Percentiles rank a stretch among this genome's conserved stretches.
These are phyloP conservation scores for Scleromitrula shiraiana DNA, from an alignment of 2,329 filamentous ascomycete species.

Conservation along the genomic window DNA sequence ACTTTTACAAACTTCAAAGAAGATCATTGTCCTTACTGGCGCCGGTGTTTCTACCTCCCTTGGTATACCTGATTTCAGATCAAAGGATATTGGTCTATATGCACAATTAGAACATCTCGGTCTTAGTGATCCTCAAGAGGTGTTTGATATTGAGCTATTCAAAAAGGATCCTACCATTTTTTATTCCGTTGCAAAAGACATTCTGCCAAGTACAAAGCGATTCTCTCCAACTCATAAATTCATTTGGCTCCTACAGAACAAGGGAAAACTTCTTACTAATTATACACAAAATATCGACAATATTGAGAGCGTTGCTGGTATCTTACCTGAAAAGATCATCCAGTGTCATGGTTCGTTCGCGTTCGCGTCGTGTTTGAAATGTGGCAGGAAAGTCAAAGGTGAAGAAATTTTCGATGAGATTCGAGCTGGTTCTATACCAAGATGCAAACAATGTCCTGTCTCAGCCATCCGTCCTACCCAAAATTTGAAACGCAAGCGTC, in stretches of 20 bases:
- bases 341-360: slow-evolving; percentile 97
- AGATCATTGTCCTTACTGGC: slow-evolving; percentile 90
- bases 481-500: slow-evolving; percentile 49
- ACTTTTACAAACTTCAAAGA: slow-evolving; percentile 64
- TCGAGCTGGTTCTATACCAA: slow-evolving; percentile 64
- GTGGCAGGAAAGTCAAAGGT: slow-evolving; percentile 64
- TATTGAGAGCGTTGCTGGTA: slow-evolving; percentile 79
- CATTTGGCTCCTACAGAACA: slow-evolving; percentile 79
- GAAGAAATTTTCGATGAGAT: slow-evolving; percentile 75
- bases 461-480: slow-evolving; percentile 39
- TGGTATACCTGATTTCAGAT: slow-evolving; percentile 94
- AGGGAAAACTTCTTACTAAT: slow-evolving; percentile 86
- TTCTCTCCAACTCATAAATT: slow-evolving; percentile 93
- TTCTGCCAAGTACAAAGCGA: slow-evolving; percentile 69
- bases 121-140: slow-evolving; percentile 75
- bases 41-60: slow-evolving; percentile 95
- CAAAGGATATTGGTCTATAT: slow-evolving; percentile 87
- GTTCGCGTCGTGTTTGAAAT: slow-evolving; percentile 81
- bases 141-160: slow-evolving; percentile 88
- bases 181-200: slow-evolving; percentile 85
- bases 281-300: slow-evolving; percentile 99
- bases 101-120: slow-evolving; percentile 74
- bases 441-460: slow-evolving; percentile 63
- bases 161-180: slow-evolving; percentile 81
- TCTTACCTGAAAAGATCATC: slow-evolving; percentile 71